Evolutionary conservation across 2,329 filamentous ascomycete genomes (phyloP), one percentile per base, ranked within the genome.

Genomic region (Penicillium capsulatum): DNA sequence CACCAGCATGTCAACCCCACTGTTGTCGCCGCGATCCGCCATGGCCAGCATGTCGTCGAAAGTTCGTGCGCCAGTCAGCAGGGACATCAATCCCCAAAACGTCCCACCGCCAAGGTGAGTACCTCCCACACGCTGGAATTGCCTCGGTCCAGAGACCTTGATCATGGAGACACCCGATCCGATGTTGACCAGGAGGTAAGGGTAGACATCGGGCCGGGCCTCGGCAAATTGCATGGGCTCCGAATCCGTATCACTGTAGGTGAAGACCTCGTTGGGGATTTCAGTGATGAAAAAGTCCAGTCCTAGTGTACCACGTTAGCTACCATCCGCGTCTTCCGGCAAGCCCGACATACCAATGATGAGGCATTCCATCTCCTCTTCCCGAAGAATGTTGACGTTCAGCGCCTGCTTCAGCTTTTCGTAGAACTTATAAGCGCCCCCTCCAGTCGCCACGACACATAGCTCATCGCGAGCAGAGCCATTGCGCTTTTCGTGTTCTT

Each of bases 231-330:
- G 80, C 85, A 96, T 94, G 3, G 90, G 89, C 54, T 92, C 83
- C 22, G 78, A 77, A 54, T 91, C 83, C 28, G 79, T 78, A 63
- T 94, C 91, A 61, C 85, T 90, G 67, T 97, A 97, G 14, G 89
- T 96, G 60, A 98, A 98, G 38, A 98, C 91, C 68, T 98, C 92
- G 53, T 85, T 81, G 14, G 92, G 92, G 44, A 98, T 97, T 63
- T 97, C 90, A 50, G 88, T 94, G 60, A 97, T 97, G 74, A 98
- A 97, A 71, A 97, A 98, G 64, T 98, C 92, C 30, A 98, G 81
- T 9, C 91, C 89, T 88, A 54, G n/a, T 7, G 10, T 4, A n/a
- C 4, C 26, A 6, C 26, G n/a, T 28, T 28, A 28, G 26, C 26
- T 14, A 22, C 4, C 5, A n/a, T 28, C 31, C 17, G 14, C 13